These are phyloP conservation scores for Diospyros lotus DNA, from an alignment of 148 eudicot species.

Conservation along the genomic window DNA sequence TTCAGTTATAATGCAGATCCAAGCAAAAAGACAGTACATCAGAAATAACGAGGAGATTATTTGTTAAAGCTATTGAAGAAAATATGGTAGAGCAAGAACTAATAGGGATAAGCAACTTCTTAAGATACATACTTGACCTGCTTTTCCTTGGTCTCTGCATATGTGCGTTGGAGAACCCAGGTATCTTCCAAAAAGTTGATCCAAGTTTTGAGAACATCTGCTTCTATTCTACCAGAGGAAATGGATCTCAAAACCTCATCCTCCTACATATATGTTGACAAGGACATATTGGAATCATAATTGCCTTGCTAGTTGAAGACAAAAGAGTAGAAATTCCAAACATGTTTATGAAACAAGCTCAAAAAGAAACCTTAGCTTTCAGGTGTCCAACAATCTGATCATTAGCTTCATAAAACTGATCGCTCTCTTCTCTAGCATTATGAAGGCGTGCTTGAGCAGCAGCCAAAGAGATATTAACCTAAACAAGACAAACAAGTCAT, in stretches of 20 bases:
- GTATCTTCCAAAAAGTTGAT: conserved; percentile 93
- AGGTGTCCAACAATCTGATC: conserved; percentile 74
- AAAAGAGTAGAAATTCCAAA: conserved; percentile 5
- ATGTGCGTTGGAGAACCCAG: conserved; percentile 74
- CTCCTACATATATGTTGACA: conserved; percentile 43
- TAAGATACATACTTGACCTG: conserved; percentile 56
- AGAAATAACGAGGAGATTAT: conserved; percentile 65
- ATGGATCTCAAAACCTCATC: conserved; percentile 74
- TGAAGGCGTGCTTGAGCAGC: conserved; percentile 61
- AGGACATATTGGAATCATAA: neutral
- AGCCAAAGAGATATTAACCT: conserved; percentile 60
- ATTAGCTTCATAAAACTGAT: conserved; percentile 70
- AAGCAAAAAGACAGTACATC: conserved; percentile 38
- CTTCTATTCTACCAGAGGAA: conserved; percentile 69
- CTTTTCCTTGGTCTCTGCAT: conserved; percentile 65
- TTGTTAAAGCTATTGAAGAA: conserved; percentile 57
- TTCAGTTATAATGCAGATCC: neutral
- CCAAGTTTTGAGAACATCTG: conserved; percentile 82
- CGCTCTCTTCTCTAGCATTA: conserved; percentile 57
- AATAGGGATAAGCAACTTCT: neutral
- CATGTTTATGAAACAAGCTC: neutral
- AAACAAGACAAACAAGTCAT: conserved; percentile 51
- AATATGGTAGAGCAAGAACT: neutral
- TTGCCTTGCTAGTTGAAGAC: neutral
- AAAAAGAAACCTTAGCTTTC: conserved; percentile 59